Percentiles rank a stretch among this genome's conserved stretches.
Evolutionary conservation across 352 stramenopile species (phyloP).

Genomic region (Globisporangium solare): DNA sequence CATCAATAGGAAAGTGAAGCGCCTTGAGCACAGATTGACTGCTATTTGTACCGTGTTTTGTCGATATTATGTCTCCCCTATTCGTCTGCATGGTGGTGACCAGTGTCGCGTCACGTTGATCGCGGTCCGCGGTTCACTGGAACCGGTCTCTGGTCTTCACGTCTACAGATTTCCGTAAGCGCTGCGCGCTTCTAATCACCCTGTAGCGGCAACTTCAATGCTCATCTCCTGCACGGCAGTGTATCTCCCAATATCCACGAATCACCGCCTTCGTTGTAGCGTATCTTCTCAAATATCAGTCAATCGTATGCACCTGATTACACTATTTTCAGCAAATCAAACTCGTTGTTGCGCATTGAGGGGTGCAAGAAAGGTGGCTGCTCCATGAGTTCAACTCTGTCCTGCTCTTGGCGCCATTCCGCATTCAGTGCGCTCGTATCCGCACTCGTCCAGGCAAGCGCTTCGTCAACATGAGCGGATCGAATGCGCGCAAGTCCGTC

Average conservation of each 20-base stretch:
- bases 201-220: neutral
- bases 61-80: neutral
- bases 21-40: neutral
- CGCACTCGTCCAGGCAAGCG: neutral
- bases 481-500: slow-evolving; percentile 46
- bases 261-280: neutral
- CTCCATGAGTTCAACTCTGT: too few relatives aligned
- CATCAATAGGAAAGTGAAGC: neutral
- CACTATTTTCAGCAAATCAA: neutral
- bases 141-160: neutral
- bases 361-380: neutral
- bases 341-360: slow-evolving; percentile 3
- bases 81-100: neutral
- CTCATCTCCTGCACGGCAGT: neutral
- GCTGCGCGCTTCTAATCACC: neutral
- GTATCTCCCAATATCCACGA: neutral
- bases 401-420: neutral
- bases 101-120: neutral
- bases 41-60: neutral
- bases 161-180: slow-evolving; percentile 4
- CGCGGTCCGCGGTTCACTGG: neutral
- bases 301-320: neutral
- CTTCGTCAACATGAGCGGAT: slow-evolving; percentile 9
- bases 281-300: neutral
- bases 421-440: slow-evolving; percentile 2